Percentiles rank a stretch among this genome's conserved stretches.
Evolutionary conservation across 2,329 filamentous ascomycete species (phyloP).

Genomic region (Colletotrichum tropicale): DNA sequence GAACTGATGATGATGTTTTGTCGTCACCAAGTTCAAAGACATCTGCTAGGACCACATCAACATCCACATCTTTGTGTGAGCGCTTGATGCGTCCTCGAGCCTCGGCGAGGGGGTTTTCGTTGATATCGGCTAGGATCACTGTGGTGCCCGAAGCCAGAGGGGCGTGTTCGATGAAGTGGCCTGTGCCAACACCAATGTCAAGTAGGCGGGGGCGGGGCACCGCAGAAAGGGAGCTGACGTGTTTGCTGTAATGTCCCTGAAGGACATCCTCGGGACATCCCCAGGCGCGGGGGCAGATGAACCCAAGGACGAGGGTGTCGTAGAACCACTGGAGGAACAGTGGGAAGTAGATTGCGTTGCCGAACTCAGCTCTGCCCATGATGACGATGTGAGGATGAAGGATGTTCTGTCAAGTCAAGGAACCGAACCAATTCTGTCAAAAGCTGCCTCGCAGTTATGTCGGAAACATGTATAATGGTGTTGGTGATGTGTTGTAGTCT

Average conservation of each 20-base stretch:
- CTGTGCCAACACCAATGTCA: not conserved
- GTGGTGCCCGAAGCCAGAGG: not conserved
- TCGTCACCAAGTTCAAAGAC: not conserved
- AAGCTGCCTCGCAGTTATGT: not conserved
- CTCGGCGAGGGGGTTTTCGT: not conserved
- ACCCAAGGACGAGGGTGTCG: not conserved
- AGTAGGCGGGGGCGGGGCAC: not conserved
- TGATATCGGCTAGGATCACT: not conserved
- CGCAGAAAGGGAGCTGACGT: not conserved
- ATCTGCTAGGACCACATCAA: not conserved
- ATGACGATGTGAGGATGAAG: not conserved
- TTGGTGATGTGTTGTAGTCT: not conserved
- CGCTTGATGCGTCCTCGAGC: not conserved
- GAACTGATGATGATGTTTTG: not conserved
- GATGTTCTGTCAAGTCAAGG: not conserved
- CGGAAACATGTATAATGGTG: not conserved
- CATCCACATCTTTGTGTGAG: not conserved
- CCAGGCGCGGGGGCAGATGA: not conserved
- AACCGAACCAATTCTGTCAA: not conserved
- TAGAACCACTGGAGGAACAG: not conserved
- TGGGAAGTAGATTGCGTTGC: not conserved
- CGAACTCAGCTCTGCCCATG: not conserved
- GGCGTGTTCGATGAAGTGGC: not conserved
- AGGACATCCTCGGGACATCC: not conserved
- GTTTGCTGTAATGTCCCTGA: not conserved